Evolutionary conservation across 352 stramenopile genomes (phyloP).

Genomic region (Blastocystis sp.): DNA sequence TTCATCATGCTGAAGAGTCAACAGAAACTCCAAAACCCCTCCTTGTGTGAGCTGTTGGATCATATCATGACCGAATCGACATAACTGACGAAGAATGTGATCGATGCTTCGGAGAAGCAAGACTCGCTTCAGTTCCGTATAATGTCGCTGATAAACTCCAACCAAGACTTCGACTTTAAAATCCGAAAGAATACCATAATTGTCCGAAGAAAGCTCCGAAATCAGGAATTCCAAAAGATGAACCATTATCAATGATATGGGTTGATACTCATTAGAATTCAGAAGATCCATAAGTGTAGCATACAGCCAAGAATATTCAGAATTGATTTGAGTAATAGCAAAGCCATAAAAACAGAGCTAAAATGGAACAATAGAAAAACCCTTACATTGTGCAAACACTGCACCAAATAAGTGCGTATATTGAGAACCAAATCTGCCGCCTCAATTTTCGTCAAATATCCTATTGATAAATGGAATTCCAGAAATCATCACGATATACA

Average conservation of each 20-base stretch:
- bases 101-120: not conserved
- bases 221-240: not conserved
- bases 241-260: not conserved
- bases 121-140: not conserved
- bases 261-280: not conserved
- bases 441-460: constrained; percentile 12
- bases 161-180: not conserved
- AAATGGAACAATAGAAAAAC: not conserved
- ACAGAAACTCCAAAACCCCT: not conserved
- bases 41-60: not conserved
- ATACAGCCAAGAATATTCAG: not conserved
- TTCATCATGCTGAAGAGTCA: not conserved
- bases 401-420: not conserved
- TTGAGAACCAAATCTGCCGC: not conserved
- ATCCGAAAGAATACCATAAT: not conserved
- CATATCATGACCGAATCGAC: not conserved
- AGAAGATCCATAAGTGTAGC: not conserved
- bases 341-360: not conserved
- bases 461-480: not conserved
- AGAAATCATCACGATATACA: not conserved
- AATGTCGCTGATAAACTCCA: not conserved
- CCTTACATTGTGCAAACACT: not conserved
- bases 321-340: not conserved
- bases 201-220: not conserved
- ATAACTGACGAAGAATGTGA: not conserved